Conservation (phyloP, 1,284 basidiomycete genomes). For the Cystobasidium slooffiae region DNA sequence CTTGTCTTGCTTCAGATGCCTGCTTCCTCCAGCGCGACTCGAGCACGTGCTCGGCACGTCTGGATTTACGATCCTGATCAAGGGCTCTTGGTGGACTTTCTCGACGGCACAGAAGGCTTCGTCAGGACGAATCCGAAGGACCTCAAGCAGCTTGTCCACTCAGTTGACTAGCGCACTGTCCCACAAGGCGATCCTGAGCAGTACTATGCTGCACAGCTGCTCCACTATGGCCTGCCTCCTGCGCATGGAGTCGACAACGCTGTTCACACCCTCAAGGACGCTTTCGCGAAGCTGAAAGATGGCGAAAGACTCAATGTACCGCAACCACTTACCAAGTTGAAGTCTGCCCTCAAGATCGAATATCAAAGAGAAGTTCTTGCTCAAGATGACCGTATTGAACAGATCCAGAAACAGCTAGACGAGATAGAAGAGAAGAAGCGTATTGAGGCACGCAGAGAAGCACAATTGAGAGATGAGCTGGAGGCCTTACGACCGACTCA, state of each 20-base stretch:
- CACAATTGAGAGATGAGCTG: background rate
- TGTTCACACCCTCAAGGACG: background rate
- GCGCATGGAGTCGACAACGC: background rate
- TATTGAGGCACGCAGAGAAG: background rate
- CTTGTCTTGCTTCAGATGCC: no score
- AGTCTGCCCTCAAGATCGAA: background rate
- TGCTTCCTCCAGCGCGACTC: no score
- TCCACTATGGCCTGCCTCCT: constrained; percentile 10
- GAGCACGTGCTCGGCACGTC: no score
- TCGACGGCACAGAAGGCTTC: no score
- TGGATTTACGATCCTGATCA: no score
- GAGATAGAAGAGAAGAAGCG: background rate
- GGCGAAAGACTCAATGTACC: background rate
- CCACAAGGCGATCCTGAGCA: background rate
- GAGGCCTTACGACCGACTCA: no score
- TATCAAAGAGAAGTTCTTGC: background rate
- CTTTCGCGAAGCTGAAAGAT: background rate
- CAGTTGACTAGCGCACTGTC: background rate
- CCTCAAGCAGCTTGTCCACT: background rate
- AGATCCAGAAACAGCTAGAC: background rate
- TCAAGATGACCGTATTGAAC: background rate
- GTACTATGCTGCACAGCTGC: background rate
- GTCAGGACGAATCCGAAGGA: no score
- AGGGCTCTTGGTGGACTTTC: no score
- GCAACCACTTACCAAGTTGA: background rate